Conservation (phyloP, 306 rosid genomes). For the Erythrophleum fordii region DNA sequence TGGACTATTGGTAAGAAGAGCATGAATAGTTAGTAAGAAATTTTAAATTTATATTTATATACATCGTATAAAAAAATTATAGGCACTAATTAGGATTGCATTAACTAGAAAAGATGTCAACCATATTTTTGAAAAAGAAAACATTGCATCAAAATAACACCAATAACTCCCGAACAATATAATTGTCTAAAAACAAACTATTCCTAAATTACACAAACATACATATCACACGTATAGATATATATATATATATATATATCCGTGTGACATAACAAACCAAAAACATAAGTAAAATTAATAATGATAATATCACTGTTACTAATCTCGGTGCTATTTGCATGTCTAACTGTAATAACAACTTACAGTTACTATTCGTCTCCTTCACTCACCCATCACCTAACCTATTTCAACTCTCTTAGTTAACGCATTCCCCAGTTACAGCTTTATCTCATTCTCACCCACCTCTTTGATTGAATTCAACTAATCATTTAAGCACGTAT, state of each 20-base stretch:
- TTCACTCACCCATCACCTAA: constrained; percentile 32
- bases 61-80: too few species aligned
- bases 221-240: too few species aligned
- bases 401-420: constrained; percentile 23
- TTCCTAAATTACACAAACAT: too few species aligned
- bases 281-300: neutral
- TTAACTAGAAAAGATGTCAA: too few species aligned
- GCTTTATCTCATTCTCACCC: neutral
- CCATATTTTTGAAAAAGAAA: too few species aligned
- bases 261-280: neutral
- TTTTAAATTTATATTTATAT: too few species aligned
- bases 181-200: too few species aligned
- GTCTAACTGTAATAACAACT: constrained; percentile 50
- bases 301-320: neutral
- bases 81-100: too few species aligned
- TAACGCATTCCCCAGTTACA: constrained; percentile 31
- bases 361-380: constrained; percentile 34
- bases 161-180: too few species aligned
- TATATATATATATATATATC: neutral
- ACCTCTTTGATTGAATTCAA: constrained; percentile 23
- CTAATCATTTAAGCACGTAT: neutral
- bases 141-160: too few species aligned
- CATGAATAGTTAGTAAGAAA: too few species aligned
- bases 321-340: constrained; percentile 30
- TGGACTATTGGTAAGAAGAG: too few species aligned